Evolutionary conservation across 169 alveolate species (phyloP).

Genomic region (Plasmodium vivax): DNA sequence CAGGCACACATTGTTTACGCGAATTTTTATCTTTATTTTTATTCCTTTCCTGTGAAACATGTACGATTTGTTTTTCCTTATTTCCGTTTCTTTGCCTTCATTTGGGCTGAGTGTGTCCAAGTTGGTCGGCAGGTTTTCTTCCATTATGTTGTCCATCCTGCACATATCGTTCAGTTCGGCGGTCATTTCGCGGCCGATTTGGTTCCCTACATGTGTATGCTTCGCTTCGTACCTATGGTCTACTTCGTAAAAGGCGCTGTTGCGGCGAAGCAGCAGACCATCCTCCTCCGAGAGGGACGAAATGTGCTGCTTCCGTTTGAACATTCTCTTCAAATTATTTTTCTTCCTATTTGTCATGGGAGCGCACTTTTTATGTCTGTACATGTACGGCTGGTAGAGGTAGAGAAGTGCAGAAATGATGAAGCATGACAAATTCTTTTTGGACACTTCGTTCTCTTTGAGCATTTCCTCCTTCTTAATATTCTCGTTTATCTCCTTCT

Average conservation of each 20-base stretch:
- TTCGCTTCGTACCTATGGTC: background rate
- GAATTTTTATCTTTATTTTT: conserved; percentile 26
- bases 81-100: background rate
- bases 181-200: background rate
- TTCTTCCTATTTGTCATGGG: background rate
- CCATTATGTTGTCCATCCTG: background rate
- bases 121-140: background rate
- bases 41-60: conserved; percentile 16
- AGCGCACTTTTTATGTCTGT: conserved; percentile 1
- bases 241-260: background rate
- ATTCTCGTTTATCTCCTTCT: conserved; percentile 29
- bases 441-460: conserved; percentile 24
- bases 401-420: conserved; percentile 7
- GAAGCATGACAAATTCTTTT: conserved; percentile 8
- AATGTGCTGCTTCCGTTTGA: background rate
- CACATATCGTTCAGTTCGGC: background rate
- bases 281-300: background rate
- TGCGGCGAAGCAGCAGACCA: background rate
- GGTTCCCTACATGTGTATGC: background rate
- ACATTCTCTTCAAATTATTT: background rate
- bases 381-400: conserved; percentile 41
- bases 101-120: background rate
- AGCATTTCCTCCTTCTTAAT: conserved; percentile 47
- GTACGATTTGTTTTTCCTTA: background rate
- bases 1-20: conserved; percentile 25